Base-by-base conservation (phyloP, 176 grass and related monocot genomes). In the Thinopyrum elongatum region DNA sequence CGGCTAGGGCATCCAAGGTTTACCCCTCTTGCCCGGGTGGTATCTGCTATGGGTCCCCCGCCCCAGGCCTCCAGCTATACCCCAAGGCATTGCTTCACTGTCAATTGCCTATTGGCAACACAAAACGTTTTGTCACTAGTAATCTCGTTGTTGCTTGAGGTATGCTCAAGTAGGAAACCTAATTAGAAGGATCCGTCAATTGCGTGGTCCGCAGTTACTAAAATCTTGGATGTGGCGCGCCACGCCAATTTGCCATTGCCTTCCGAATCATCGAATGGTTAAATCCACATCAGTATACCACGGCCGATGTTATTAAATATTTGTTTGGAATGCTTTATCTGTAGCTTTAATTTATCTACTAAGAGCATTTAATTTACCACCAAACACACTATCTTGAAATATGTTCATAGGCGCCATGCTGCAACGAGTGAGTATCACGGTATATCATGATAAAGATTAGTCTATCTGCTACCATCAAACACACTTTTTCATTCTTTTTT, bases 31-130 rank as follows among this genome's bases (percentile, higher is more conserved):
- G 35, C 10, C 34, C 44, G 25, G 30, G 19, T 19, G 57, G 6
- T 21, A 86, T 53, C 17, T 82, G 72, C 88, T 86, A 86, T n/a
- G 26, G 36, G 63, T 70, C 70, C 88, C 75, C 84, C 63, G 31
- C 19, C 1, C 31, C 46, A 27, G 7, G 5, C 1, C 31, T 38
- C 65, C 66, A 1, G 1, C 25, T 30, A 68, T 6, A 11, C 3
- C 2, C 16, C 19, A 4, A 19, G 4, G 7, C 13, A 3, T 8
- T 5, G 21, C 51, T 59, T 10, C 33, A 17, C 47, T 57, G 55
- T 22, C 55, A 22, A 58, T 0, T 58, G 55, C 55, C 55, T 58
- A 58, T 8, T 21, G 51, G 16, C 17, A 55, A 8, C 17, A 21
- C 51, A 55, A 55, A 55, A 1, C 47, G 5, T 4, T 51, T 17